phyloP scores from a whole-genome alignment of 1,284 basidiomycete species.

The Pseudozyma tsukubaensis region DNA sequence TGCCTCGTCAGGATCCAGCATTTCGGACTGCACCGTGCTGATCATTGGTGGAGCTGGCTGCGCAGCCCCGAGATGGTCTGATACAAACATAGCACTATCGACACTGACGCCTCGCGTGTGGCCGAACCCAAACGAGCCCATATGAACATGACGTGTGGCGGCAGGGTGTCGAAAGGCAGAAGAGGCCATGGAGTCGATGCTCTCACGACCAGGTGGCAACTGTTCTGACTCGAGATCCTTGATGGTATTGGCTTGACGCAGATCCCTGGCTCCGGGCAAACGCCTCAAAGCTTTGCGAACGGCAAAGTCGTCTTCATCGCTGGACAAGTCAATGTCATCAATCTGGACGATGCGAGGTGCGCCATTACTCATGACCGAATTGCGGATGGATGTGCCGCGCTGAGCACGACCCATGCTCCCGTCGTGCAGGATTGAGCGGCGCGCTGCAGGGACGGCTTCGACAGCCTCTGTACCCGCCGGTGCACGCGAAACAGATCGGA shows the following conservation, averaged over 20 bases:
- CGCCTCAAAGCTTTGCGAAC: slow-evolving; percentile 60
- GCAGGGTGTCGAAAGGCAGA: slow-evolving; percentile 31
- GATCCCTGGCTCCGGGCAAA: slow-evolving; percentile 60
- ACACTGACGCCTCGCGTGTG: slow-evolving; percentile 36
- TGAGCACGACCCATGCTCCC: not conserved
- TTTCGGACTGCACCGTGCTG: slow-evolving; percentile 54
- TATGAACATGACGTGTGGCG: slow-evolving; percentile 16
- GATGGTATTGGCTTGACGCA: slow-evolving; percentile 60
- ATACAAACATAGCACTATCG: slow-evolving; percentile 27
- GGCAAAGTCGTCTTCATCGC: slow-evolving; percentile 64
- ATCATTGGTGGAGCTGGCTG: slow-evolving; percentile 39
- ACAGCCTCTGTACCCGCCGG: slow-evolving; percentile 4
- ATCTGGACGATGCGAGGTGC: slow-evolving; percentile 63
- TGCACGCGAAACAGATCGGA: slow-evolving; percentile 46
- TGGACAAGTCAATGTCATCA: slow-evolving; percentile 65
- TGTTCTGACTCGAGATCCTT: slow-evolving; percentile 44
- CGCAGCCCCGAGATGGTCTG: slow-evolving; percentile 15
- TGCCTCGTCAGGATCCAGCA: slow-evolving; percentile 64
- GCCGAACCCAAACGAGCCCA: slow-evolving; percentile 27
- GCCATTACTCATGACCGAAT: slow-evolving; percentile 31
- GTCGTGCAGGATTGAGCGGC: slow-evolving; percentile 6
- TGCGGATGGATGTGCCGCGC: slow-evolving; percentile 21
- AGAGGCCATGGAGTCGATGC: slow-evolving; percentile 54
- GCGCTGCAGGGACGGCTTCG: not conserved
- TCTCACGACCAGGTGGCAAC: slow-evolving; percentile 26